Evolutionary conservation across 345 rosid genomes (phyloP), one percentile per base, ranked within the genome.

Genomic region (Salix brachista): DNA sequence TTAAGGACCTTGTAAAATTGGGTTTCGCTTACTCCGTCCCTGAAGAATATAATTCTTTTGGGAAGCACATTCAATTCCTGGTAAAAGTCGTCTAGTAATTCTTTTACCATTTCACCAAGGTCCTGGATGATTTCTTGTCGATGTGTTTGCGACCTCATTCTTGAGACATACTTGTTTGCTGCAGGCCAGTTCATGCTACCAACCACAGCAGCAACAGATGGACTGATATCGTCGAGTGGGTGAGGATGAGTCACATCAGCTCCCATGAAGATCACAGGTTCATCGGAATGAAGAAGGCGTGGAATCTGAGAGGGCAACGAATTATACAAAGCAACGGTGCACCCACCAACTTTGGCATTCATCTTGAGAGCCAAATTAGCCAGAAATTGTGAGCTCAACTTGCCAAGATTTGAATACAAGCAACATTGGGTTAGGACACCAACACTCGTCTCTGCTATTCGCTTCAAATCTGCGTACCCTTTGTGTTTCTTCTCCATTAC

Each of bases 131-230:
- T 93, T 77, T 95, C 99, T 80, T 95, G 92, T 58, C 97, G 77
- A 78, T 94, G 98, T n/a, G 93, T 91, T 76, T 96, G 98, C n/a
- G 99, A 96, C 82, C 94, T 81, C 97, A 96, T 96, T 71, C 97
- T 84, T 0, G 98, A 96, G 0, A 84, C 89, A 37, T 96, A 96
- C 78, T 88, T 87, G 92, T 96, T 96, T 61, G 97, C 97, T 21
- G 93, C 91, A 2, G 99, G 98, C 99, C 99, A 96, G 88, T 93
- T 96, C 88, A 96, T 87, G 91, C 98, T 96, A n/a, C 98, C 99
- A 39, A 96, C 99, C 36, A 93, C 98, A 61, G 99, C 99, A 5
- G 97, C 99, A 76, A 91, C 94, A 0, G 99, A 96, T 28, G 99
- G 99, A 68, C 99, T 96, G 73, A 44, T 85, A 79, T 96, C 99